Evolutionary conservation across 257 asterid species (phyloP).

Genomic region (Verbascum thapsus): DNA sequence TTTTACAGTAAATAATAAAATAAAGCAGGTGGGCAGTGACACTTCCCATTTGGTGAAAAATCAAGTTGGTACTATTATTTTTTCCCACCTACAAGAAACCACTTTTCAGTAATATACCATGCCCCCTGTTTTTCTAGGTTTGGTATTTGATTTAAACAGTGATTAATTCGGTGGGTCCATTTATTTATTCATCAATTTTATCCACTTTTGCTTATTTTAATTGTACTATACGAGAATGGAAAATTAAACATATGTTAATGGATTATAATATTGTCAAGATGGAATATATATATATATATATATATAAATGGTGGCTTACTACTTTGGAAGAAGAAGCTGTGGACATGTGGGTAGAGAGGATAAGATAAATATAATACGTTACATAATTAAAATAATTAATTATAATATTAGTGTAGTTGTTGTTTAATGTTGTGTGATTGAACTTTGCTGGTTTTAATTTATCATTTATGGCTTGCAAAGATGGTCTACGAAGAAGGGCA

Average conservation of each 20-base stretch:
- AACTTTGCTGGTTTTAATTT: not conserved
- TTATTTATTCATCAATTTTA: constrained; percentile 18
- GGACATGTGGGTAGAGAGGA: too few relatives aligned
- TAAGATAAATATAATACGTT: too few relatives aligned
- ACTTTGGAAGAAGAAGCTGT: not conserved
- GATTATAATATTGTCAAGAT: not conserved
- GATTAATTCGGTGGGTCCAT: constrained; percentile 21
- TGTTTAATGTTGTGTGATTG: too few relatives aligned
- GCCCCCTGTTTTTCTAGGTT: not conserved
- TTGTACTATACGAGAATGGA: too few relatives aligned
- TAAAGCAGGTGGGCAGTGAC: not conserved
- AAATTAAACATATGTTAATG: not conserved
- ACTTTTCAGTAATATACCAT: constrained; percentile 23
- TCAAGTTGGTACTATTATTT: not conserved
- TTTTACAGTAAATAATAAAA: too few relatives aligned
- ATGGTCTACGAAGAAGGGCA: constrained; percentile 8
- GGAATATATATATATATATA: not conserved
- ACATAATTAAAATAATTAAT: too few relatives aligned
- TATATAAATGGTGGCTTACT: not conserved
- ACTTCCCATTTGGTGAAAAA: too few relatives aligned
- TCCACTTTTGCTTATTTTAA: constrained; percentile 9
- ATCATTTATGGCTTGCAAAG: constrained; percentile 7
- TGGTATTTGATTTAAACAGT: constrained; percentile 6
- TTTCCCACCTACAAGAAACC: constrained; percentile 34
- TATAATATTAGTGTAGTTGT: too few relatives aligned